A percentile compares a stretch with the other conserved stretches of the same genome.
Conservation (phyloP, 495 filamentous ascomycete genomes). For the Penicillium simplicissimum region DNA sequence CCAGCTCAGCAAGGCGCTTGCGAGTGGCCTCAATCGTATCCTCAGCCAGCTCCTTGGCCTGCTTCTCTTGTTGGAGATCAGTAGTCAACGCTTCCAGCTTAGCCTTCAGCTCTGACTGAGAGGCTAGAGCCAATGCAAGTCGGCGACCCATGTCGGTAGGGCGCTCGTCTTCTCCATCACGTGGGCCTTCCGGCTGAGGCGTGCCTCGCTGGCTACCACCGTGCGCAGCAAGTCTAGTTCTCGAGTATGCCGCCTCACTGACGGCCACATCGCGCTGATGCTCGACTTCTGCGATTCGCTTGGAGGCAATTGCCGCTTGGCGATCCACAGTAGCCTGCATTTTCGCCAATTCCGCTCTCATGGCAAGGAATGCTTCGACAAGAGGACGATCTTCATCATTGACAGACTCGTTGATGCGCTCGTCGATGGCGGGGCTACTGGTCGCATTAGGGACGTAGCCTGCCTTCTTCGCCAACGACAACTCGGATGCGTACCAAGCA, state of each 20-base stretch:
- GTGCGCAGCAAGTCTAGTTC: conserved; percentile 86
- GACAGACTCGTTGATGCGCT: conserved; percentile 71
- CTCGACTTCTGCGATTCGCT: conserved; percentile 88
- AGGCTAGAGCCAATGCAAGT: conserved; percentile 74
- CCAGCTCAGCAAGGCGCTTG: conserved; percentile 78
- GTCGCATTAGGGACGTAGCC: conserved; percentile 78
- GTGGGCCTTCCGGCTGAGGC: conserved; percentile 64
- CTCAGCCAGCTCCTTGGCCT: conserved; percentile 78
- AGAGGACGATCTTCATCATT: conserved; percentile 88
- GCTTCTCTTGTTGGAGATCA: conserved; percentile 79
- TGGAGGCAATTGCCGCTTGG: conserved; percentile 80
- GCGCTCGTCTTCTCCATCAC: conserved; percentile 64
- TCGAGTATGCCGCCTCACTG: conserved; percentile 90
- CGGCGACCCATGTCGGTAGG: conserved; percentile 77
- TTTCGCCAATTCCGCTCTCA: conserved; percentile 74
- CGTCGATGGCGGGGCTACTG: conserved; percentile 73
- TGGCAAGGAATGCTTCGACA: conserved; percentile 87
- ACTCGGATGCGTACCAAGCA: conserved; percentile 95
- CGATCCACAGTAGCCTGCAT: conserved; percentile 84
- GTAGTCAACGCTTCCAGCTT: conserved; percentile 63
- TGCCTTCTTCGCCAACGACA: conserved; percentile 83
- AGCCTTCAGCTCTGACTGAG: conserved; percentile 72
- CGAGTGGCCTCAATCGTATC: conserved; percentile 82
- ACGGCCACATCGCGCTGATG: conserved; percentile 90
- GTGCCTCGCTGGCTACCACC: conserved; percentile 69